phyloP scores from a whole-genome alignment of 345 rosid genomes.

The Mangifera indica region DNA sequence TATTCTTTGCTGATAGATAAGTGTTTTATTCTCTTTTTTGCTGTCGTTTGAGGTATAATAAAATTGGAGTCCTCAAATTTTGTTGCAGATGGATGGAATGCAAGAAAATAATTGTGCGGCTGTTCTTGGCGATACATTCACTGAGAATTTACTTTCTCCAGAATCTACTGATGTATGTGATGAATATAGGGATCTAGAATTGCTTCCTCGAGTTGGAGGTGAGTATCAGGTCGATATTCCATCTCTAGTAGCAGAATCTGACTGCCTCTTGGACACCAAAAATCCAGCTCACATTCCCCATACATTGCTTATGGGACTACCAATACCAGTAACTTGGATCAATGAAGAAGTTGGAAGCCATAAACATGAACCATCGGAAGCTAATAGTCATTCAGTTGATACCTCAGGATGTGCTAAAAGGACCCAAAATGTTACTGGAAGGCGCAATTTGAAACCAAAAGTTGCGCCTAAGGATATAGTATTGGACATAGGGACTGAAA shows the following conservation, averaged over 20 bases:
- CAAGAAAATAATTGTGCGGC: conserved; percentile 24
- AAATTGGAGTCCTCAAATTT: conserved; percentile 1
- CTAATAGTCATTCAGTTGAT: conserved; percentile 15
- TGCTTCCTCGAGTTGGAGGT: conserved; percentile 57
- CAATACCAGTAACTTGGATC: conserved; percentile 52
- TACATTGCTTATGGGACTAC: conserved; percentile 42
- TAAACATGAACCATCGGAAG: conserved; percentile 26
- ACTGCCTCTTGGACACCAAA: conserved; percentile 12
- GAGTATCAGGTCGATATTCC: conserved; percentile 58
- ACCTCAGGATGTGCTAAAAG: conserved; percentile 16
- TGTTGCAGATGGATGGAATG: conserved; percentile 42
- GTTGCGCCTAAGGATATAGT: conserved; percentile 18
- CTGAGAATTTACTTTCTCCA: conserved; percentile 31
- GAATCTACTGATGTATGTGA: conserved; percentile 34
- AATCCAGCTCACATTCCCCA: conserved; percentile 18
- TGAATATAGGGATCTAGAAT: conserved; percentile 41
- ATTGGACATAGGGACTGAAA: conserved; percentile 15
- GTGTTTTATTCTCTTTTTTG: not conserved
- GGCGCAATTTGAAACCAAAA: conserved; percentile 20
- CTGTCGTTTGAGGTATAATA: conserved; percentile 6
- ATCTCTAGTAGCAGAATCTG: conserved; percentile 28
- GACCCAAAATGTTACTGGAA: not conserved
- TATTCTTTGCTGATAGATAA: not conserved
- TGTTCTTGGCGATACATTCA: conserved; percentile 30
- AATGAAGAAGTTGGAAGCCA: conserved; percentile 19